Conservation (phyloP, 139 green algal species). For the Picochlorum sp. region DNA sequence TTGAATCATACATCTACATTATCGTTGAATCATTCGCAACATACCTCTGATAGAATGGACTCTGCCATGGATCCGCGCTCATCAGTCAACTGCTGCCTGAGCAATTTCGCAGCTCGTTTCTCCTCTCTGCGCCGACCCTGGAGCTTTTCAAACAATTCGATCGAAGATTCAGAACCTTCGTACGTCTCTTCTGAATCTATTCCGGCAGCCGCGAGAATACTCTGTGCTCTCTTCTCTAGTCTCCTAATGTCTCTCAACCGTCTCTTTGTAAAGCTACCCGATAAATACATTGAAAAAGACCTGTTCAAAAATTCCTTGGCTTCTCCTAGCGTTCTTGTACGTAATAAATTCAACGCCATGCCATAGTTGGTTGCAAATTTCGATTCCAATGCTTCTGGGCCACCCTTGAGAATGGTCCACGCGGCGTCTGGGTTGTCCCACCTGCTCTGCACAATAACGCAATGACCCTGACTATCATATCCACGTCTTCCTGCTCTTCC, state of each 20-base stretch:
- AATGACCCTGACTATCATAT: constrained; percentile 69
- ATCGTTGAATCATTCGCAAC: neutral
- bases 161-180: neutral
- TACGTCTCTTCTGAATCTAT: neutral
- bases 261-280: constrained; percentile 6
- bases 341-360: constrained; percentile 83
- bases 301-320: constrained; percentile 59
- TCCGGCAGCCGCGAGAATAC: constrained; percentile 14
- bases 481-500: constrained; percentile 71
- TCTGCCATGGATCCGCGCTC: constrained; percentile 15
- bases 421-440: constrained; percentile 69
- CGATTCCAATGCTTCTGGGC: constrained; percentile 62
- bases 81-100: constrained; percentile 21
- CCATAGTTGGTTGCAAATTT: constrained; percentile 67
- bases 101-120: constrained; percentile 24
- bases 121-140: constrained; percentile 30
- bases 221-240: constrained; percentile 24
- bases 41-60: constrained; percentile 3
- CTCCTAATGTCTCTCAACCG: constrained; percentile 14
- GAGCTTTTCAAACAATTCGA: constrained; percentile 29
- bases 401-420: constrained; percentile 53
- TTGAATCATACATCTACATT: neutral
- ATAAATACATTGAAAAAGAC: constrained; percentile 40
- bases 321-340: constrained; percentile 55
- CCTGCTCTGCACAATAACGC: constrained; percentile 57